Evolutionary conservation across 2,329 filamentous ascomycete species (phyloP).

Genomic region (Xylaria sp.): DNA sequence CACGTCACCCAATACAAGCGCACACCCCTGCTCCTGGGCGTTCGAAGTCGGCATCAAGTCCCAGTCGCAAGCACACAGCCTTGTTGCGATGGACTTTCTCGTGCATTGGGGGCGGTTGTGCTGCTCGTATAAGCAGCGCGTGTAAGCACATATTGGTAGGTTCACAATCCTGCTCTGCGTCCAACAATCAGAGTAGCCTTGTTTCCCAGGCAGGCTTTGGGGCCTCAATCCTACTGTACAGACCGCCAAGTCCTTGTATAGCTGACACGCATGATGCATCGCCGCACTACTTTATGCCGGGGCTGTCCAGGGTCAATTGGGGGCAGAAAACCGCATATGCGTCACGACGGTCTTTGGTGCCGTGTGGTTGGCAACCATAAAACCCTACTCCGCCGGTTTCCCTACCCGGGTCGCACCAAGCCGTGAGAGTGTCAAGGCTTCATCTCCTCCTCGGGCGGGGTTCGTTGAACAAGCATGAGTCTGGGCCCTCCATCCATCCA

Average conservation of each 20-base stretch:
- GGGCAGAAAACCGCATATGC: not conserved
- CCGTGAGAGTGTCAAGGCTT: not conserved
- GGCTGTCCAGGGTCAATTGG: not conserved
- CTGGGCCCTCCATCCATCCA: no score
- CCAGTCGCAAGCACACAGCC: slow-evolving; percentile 2
- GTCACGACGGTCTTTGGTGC: not conserved
- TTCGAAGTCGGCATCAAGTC: not conserved
- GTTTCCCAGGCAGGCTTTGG: not conserved
- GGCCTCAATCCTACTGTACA: not conserved
- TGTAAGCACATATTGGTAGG: not conserved
- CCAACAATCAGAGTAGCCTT: not conserved
- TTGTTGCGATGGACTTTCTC: not conserved
- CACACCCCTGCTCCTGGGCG: slow-evolving; percentile 1
- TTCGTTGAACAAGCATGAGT: no score
- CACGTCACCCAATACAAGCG: not conserved
- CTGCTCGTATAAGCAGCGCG: not conserved
- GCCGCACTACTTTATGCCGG: not conserved
- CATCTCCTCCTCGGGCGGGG: not conserved
- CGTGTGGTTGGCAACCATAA: not conserved
- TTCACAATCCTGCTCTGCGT: not conserved
- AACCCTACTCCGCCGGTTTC: not conserved
- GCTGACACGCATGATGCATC: slow-evolving; percentile 7
- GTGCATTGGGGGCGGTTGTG: slow-evolving; percentile 12
- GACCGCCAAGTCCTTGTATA: not conserved
- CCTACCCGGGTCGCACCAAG: not conserved